These are phyloP conservation scores for Sanguinoderma infundibulare DNA, from an alignment of 1,284 basidiomycete genomes.

Conservation along the genomic window DNA sequence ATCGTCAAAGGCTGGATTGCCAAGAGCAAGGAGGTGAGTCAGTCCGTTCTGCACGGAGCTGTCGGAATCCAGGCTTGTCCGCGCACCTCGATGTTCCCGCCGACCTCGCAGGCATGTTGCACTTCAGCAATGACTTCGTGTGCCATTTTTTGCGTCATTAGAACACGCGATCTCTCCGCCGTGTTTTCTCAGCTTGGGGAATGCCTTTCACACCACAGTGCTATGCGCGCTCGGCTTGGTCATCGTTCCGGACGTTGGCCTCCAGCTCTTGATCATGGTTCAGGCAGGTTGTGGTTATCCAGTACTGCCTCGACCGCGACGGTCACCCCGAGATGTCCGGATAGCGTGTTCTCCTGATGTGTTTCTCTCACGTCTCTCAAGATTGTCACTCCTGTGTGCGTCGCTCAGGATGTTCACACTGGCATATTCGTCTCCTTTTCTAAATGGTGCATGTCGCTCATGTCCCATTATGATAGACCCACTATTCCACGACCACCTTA, in stretches of 20 bases:
- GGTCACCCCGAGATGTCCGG: neutral
- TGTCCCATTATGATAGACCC: constrained; percentile 45
- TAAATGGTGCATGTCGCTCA: neutral
- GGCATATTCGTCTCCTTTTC: neutral
- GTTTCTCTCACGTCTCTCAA: neutral
- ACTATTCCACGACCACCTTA: constrained; percentile 86
- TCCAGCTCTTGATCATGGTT: neutral
- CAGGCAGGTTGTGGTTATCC: neutral
- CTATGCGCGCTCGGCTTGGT: too few species aligned
- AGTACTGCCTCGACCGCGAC: neutral
- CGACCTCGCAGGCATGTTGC: neutral
- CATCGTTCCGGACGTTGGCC: too few species aligned
- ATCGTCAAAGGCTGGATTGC: constrained; percentile 83
- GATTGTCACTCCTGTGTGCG: neutral
- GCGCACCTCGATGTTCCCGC: too few species aligned
- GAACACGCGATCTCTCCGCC: neutral
- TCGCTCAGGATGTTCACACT: neutral
- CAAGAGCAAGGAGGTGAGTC: constrained; percentile 79
- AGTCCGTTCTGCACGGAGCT: neutral
- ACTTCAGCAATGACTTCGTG: neutral
- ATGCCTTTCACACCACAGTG: too few species aligned
- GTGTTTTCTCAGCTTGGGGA: neutral
- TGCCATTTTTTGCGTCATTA: too few species aligned
- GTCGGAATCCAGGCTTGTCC: neutral
- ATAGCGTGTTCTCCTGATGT: neutral